Conservation (phyloP, 2,329 filamentous ascomycete species). For the Phialemoniopsis sp. region DNA sequence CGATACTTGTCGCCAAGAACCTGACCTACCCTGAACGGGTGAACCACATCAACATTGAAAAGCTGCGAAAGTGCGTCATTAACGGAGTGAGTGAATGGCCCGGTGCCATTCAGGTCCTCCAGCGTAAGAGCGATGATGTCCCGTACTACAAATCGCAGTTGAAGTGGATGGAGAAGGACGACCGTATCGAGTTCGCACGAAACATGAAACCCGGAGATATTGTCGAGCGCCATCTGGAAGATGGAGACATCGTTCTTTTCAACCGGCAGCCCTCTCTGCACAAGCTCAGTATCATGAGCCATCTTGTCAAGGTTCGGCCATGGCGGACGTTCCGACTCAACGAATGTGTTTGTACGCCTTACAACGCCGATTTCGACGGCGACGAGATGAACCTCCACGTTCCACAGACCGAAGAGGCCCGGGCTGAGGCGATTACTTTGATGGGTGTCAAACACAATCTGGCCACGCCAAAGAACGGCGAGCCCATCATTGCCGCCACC, state of each 20-base stretch:
- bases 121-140: slow-evolving; percentile 56
- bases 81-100: slow-evolving; percentile 80
- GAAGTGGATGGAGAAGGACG: slow-evolving; percentile 60
- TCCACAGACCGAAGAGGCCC: slow-evolving; percentile 93
- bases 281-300: slow-evolving; percentile 97
- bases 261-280: slow-evolving; percentile 97
- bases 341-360: slow-evolving; percentile 96
- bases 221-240: slow-evolving; percentile 91
- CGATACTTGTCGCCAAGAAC: slow-evolving; percentile 88
- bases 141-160: slow-evolving; percentile 68
- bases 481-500: slow-evolving; percentile 97
- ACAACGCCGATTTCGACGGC: slow-evolving; percentile 98
- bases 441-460: slow-evolving; percentile 99
- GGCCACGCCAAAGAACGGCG: slow-evolving; percentile 93
- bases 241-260: slow-evolving; percentile 94
- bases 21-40: slow-evolving; percentile 92
- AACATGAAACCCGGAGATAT: slow-evolving; percentile 78
- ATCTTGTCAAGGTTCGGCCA: slow-evolving; percentile 87
- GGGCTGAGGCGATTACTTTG: slow-evolving; percentile 88
- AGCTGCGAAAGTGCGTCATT: slow-evolving; percentile 67
- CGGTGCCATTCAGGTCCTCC: slow-evolving; percentile 58
- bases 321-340: slow-evolving; percentile 96
- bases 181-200: slow-evolving; percentile 66
- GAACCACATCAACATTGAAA: slow-evolving; percentile 79
- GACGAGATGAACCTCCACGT: slow-evolving; percentile 99